Evolutionary conservation across 2,329 filamentous ascomycete species (phyloP), one percentile per base, ranked within the genome.

Genomic region (Kalmusia sp.): DNA sequence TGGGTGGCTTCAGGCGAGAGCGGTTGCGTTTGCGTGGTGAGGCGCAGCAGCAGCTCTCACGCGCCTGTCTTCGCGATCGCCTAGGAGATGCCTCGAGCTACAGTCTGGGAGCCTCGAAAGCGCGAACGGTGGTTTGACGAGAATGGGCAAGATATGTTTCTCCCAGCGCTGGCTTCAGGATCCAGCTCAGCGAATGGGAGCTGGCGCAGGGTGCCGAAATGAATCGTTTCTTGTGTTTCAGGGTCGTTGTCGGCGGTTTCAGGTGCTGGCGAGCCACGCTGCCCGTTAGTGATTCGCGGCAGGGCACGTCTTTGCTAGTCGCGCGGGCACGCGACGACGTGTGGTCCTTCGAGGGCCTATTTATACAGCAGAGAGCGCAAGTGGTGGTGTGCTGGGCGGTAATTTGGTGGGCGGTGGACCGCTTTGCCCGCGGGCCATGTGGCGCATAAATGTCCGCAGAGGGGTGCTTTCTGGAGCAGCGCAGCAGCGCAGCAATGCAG

Each of bases 201-300:
- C 55, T 31, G 19, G 44, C 30, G 25, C 34, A 40, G 44, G 47
- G 21, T 21, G 38, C 57, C 58, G 61, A 71, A 59, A 67, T 70
- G 66, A 71, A 60, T 53, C 59, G 61, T 58, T 59, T 49, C 58
- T 45, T 51, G 62, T 51, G 71, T 74, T 72, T 74, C 71, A 74
- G 65, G 47, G 38, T 44, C 49, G 44, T 51, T 62, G 52, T 58
- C 52, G 52, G 65, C 45, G 43, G 67, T 73, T 74, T 73, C 71
- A 70, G 62, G 50, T 53, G 59, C 51, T 55, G 47, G 54, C 51
- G 51, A 33, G 55, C 30, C 19, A 39, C 11, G 14, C 28, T 41
- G 27, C 41, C 11, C 35, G 19, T 19, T 21, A 34, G 28, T 50
- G 52, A 46, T 50, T 50, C 27, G 46, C 39, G 41, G 8, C 28